Evolutionary conservation across 2,329 filamentous ascomycete species (phyloP), one percentile per base, ranked within the genome.

Genomic region (Didymella sp.): DNA sequence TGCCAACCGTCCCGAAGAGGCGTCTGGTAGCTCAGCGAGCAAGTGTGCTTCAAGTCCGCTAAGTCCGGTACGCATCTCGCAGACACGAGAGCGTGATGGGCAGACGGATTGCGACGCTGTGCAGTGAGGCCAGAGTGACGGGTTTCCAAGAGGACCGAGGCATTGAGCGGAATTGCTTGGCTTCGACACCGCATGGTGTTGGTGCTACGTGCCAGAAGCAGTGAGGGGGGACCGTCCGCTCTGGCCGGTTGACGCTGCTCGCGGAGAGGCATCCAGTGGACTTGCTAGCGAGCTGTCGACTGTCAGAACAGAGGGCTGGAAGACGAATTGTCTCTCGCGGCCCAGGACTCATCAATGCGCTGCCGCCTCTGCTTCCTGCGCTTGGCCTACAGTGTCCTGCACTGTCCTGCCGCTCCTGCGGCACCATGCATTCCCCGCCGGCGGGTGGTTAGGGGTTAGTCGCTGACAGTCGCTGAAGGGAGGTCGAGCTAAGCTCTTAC

Each of bases 401-500:
- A n/a, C n/a, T n/a, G n/a, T n/a, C n/a, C n/a, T n/a, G n/a, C n/a
- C n/a, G n/a, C n/a, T n/a, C n/a, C n/a, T 31, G 45, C 52, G 25
- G 46, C 45, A 56, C 52, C 52, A 56, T 50, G 52, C 52, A 56
- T 45, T 56, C 48, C 38, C 54, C 43, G 43, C 46, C 53, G 24
- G 8, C 33, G 28, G 40, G 21, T 38, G 17, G 25, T 42, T 24
- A 33, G 37, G 41, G 44, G 37, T 19, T n/a, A 19, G 35, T 22
- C 13, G 38, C 40, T 25, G 12, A 35, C 31, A 41, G 41, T 30
- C 35, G 54, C 54, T 47, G 47, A 43, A 57, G 54, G 53, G 53
- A 57, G 54, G 54, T 57, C 43, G 35, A 57, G 54, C 54, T 57
- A 57, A 51, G 48, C 54, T 57, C 54, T 48, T 57, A 37, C 48